phyloP scores from a whole-genome alignment of 2,329 filamentous ascomycete species.

The Pochonia chlamydosporia region DNA sequence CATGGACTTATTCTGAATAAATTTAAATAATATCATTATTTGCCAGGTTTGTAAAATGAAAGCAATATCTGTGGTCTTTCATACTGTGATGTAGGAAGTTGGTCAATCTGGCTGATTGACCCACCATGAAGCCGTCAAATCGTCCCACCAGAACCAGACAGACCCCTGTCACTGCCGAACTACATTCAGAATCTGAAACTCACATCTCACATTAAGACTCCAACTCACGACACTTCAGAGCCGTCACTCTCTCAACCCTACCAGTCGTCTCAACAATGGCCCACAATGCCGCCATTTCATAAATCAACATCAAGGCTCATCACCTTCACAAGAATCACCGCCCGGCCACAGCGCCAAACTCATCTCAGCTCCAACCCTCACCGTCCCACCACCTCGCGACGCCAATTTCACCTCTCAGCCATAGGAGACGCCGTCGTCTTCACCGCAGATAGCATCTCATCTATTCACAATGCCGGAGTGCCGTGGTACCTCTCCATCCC shows the following conservation, averaged over 20 bases:
- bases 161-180: no score
- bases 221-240: neutral
- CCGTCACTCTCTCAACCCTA: neutral
- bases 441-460: slow-evolving; percentile 37
- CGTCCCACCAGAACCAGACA: no score
- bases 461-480: slow-evolving; percentile 37
- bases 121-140: no score
- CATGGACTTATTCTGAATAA: neutral
- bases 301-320: slow-evolving; percentile 2
- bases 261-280: neutral
- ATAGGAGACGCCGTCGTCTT: slow-evolving; percentile 28
- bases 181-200: no score
- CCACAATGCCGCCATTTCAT: slow-evolving; percentile 6
- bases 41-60: neutral
- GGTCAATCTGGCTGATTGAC: no score
- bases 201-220: neutral
- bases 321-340: neutral
- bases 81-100: no score
- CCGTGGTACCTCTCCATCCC: slow-evolving; percentile 53
- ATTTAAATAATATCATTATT: no score
- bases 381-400: slow-evolving; percentile 6
- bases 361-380: neutral
- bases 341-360: neutral
- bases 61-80: no score
- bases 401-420: slow-evolving; percentile 27